Percentiles rank a stretch among this genome's conserved stretches.
phyloP scores from a whole-genome alignment of 106 monocot genomes.

The Alisma plantagoaquatica region DNA sequence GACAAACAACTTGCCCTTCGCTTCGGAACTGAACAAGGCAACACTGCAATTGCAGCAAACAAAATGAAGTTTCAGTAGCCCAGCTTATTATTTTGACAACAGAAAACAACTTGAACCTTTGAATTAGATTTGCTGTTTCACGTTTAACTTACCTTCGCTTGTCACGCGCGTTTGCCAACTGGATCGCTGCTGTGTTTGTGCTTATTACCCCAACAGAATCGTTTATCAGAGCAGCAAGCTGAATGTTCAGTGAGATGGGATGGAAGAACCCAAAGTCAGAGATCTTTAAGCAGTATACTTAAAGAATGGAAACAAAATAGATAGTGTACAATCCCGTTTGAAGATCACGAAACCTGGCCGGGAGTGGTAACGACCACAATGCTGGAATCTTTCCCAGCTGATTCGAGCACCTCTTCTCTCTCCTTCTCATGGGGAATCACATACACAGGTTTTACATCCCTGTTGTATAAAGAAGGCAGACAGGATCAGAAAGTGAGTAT shows the following conservation, averaged over 20 bases:
- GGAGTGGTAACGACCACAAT: conserved; percentile 80
- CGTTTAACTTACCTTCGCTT: conserved; percentile 32
- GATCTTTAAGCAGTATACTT: no score
- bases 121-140: background rate
- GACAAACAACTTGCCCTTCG: conserved; percentile 70
- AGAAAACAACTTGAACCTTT: background rate
- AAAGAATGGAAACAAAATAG: no score
- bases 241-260: background rate
- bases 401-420: conserved; percentile 71
- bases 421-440: conserved; percentile 92
- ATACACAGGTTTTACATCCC: conserved; percentile 54
- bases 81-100: background rate
- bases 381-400: conserved; percentile 36
- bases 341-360: conserved; percentile 91
- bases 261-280: background rate
- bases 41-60: conserved; percentile 29
- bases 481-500: background rate
- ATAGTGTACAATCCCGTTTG: no score
- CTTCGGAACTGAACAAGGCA: conserved; percentile 71
- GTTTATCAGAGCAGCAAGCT: conserved; percentile 73
- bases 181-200: conserved; percentile 87
- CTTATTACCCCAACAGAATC: conserved; percentile 71
- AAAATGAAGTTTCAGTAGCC: background rate
- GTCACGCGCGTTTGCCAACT: conserved; percentile 47
- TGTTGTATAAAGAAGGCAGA: conserved; percentile 14